Percentiles rank a stretch among this genome's conserved stretches.
Evolutionary conservation across 768 basidiomycete genomes (phyloP).

Genomic region (Cyclocybe aegerita): DNA sequence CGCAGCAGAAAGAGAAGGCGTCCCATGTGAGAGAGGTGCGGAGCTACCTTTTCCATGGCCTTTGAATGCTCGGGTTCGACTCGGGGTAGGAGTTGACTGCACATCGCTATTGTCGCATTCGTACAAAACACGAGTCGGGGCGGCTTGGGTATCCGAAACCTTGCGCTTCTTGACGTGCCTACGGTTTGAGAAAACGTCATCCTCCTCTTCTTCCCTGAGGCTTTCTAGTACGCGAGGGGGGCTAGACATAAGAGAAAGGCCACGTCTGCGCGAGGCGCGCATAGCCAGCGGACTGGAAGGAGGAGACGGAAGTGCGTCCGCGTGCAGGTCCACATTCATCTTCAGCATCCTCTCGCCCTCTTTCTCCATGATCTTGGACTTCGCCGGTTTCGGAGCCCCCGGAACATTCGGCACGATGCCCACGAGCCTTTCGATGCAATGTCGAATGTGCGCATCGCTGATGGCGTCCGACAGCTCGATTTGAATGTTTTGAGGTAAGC

Average conservation of each 20-base stretch:
- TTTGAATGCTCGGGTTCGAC: too few relatives aligned
- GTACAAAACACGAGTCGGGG: slow-evolving; percentile 9
- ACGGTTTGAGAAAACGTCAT: slow-evolving; percentile 11
- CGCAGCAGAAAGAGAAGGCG: too few relatives aligned
- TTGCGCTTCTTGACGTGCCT: slow-evolving; percentile 22
- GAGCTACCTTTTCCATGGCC: too few relatives aligned
- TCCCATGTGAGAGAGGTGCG: too few relatives aligned
- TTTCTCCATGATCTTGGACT: slow-evolving; percentile 11
- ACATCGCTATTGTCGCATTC: background rate
- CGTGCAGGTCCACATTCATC: slow-evolving; percentile 4
- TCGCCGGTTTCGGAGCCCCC: slow-evolving; percentile 33
- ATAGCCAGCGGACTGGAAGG: slow-evolving; percentile 37
- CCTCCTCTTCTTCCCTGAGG: slow-evolving; percentile 25
- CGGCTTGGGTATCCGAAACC: slow-evolving; percentile 6
- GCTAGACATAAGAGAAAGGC: slow-evolving; percentile 20
- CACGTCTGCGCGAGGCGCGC: slow-evolving; percentile 21
- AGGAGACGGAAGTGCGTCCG: slow-evolving; percentile 23
- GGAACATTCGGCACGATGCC: slow-evolving; percentile 47
- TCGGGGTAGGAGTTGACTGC: background rate
- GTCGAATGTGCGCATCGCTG: slow-evolving; percentile 44
- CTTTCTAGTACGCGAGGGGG: slow-evolving; percentile 20
- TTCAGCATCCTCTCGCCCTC: background rate
- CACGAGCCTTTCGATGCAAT: slow-evolving; percentile 58
- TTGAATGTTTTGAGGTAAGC: slow-evolving; percentile 49
- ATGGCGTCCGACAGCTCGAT: slow-evolving; percentile 38